These are phyloP conservation scores for Triticum monococcum DNA, from an alignment of 176 grass and related monocot species.

Conservation along the genomic window DNA sequence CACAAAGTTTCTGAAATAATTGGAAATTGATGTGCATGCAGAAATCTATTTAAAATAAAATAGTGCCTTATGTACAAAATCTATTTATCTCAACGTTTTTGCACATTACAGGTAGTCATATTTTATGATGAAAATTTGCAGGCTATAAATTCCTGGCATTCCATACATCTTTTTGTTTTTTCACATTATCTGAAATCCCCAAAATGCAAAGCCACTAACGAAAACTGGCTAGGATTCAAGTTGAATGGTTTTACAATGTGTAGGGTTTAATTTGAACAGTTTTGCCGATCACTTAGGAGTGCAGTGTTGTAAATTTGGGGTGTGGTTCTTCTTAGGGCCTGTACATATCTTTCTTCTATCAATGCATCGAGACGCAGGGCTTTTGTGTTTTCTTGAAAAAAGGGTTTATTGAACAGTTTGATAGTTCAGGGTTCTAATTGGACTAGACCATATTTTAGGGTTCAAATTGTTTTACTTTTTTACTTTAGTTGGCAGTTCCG, in stretches of 20 bases:
- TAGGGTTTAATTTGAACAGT: background rate
- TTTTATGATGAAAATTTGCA: slow-evolving; percentile 3
- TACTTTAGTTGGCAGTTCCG: background rate
- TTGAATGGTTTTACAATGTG: background rate
- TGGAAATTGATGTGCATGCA: background rate
- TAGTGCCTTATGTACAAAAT: background rate
- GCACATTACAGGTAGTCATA: background rate
- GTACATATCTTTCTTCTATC: background rate
- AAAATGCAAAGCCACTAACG: background rate
- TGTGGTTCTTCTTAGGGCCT: background rate
- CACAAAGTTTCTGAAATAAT: background rate
- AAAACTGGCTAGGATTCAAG: background rate
- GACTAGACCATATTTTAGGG: background rate
- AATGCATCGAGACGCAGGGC: background rate
- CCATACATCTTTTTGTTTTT: background rate
- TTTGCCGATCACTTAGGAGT: background rate
- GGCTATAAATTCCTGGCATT: background rate
- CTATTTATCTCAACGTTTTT: background rate
- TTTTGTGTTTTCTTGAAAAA: background rate
- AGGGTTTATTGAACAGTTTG: background rate
- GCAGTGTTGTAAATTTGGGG: background rate
- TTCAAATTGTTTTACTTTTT: background rate
- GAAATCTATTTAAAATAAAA: background rate
- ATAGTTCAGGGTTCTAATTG: background rate
- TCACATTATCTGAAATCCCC: background rate